These are phyloP conservation scores for Colletotrichum sojae DNA, from an alignment of 2,329 filamentous ascomycete species.

Conservation along the genomic window DNA sequence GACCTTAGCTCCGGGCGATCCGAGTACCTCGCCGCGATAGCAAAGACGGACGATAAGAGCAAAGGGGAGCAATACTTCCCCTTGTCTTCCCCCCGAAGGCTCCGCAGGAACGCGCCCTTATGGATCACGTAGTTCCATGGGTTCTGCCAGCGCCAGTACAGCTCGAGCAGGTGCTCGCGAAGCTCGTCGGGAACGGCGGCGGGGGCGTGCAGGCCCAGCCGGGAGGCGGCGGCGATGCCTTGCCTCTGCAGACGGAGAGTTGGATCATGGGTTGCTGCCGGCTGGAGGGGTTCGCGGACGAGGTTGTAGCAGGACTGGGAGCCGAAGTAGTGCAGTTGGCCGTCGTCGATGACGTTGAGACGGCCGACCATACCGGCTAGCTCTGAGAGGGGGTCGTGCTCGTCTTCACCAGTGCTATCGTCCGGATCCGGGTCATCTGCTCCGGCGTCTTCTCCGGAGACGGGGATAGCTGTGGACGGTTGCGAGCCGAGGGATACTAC, in stretches of 20 bases:
- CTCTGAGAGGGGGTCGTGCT: conserved; percentile 37
- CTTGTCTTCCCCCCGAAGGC: conserved; percentile 30
- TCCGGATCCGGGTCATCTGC: conserved; percentile 11
- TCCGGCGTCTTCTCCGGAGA: neutral
- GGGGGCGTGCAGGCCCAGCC: conserved; percentile 35
- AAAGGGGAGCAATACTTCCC: conserved; percentile 43
- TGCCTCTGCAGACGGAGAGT: conserved; percentile 28
- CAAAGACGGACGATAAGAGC: conserved; percentile 43
- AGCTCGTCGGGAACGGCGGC: conserved; percentile 42
- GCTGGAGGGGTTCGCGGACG: conserved; percentile 12
- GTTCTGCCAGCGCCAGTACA: conserved; percentile 48
- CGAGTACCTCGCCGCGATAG: conserved; percentile 45
- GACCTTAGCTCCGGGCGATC: conserved; percentile 43
- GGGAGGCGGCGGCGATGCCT: conserved; percentile 36
- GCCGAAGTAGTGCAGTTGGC: conserved; percentile 46
- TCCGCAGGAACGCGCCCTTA: conserved; percentile 42
- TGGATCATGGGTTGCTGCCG: conserved; percentile 9
- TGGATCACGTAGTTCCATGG: conserved; percentile 47
- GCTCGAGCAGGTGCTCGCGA: conserved; percentile 45
- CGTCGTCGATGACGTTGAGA: conserved; percentile 41
- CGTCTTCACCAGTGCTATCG: conserved; percentile 16
- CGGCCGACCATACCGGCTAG: conserved; percentile 39
- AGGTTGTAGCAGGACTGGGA: conserved; percentile 45
- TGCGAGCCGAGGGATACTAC: conserved; percentile 25
- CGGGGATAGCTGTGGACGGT: neutral